Conservation (phyloP, 352 stramenopile species). For the Pythium coloratum region DNA sequence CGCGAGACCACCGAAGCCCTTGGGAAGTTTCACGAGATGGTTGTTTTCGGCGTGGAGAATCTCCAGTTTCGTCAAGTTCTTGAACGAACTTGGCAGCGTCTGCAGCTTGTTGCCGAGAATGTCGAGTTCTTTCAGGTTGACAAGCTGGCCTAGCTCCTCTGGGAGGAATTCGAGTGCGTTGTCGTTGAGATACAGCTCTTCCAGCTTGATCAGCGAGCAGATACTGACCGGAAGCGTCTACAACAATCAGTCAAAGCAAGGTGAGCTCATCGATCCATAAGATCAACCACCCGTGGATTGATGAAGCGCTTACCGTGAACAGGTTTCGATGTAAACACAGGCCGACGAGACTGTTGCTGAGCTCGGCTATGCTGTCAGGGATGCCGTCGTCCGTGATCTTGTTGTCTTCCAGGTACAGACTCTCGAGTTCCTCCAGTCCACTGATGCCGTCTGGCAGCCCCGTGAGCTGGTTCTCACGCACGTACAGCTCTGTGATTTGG, state of each 20-base stretch:
- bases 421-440: constrained; percentile 66
- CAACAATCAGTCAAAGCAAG: neutral
- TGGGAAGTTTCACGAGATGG: constrained; percentile 71
- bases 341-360: constrained; percentile 49
- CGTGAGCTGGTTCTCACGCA: constrained; percentile 75
- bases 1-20: constrained; percentile 60
- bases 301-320: constrained; percentile 45
- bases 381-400: constrained; percentile 62
- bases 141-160: constrained; percentile 68
- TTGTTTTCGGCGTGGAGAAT: constrained; percentile 85
- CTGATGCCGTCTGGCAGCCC: constrained; percentile 52
- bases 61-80: constrained; percentile 65
- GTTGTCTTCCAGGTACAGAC: constrained; percentile 88
- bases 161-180: constrained; percentile 68
- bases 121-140: constrained; percentile 78
- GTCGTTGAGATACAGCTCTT: constrained; percentile 87
- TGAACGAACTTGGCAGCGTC: constrained; percentile 66
- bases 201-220: constrained; percentile 60
- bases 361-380: constrained; percentile 44
- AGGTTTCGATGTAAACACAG: constrained; percentile 84
- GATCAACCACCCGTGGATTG: neutral
- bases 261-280: neutral
- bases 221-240: constrained; percentile 65
- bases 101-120: constrained; percentile 71
- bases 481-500: constrained; percentile 79